phyloP scores from a whole-genome alignment of 306 rosid species.

The Astragalus membranaceus region DNA sequence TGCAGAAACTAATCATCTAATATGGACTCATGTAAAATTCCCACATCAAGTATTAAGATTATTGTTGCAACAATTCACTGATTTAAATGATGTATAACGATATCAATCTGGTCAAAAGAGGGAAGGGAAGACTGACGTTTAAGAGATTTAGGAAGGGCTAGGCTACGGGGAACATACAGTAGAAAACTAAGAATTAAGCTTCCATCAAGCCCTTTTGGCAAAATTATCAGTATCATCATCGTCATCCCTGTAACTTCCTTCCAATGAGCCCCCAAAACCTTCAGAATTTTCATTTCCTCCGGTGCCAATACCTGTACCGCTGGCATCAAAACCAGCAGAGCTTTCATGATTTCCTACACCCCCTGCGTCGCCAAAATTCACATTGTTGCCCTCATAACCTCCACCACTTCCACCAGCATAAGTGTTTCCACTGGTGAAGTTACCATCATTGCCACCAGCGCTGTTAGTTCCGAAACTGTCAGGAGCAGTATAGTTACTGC shows the following conservation, averaged over 20 bases:
- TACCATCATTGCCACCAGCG: constrained; percentile 29
- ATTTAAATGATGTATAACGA: constrained; percentile 22
- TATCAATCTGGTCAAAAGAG: constrained; percentile 21
- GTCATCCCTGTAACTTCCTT: constrained; percentile 47
- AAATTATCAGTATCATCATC: constrained; percentile 34
- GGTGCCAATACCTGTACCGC: background rate
- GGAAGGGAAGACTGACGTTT: constrained; percentile 1
- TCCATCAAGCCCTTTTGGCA: constrained; percentile 65
- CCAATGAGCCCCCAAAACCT: constrained; percentile 22
- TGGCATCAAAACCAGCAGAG: background rate
- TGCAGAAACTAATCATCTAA: background rate
- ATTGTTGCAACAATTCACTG: constrained; percentile 19
- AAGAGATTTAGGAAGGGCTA: background rate
- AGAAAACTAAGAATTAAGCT: constrained; percentile 11
- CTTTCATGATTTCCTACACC: constrained; percentile 17
- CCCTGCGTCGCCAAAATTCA: constrained; percentile 20
- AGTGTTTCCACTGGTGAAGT: constrained; percentile 26
- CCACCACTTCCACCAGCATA: constrained; percentile 22
- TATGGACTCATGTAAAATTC: background rate
- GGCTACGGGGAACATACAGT: background rate
- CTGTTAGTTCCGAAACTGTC: constrained; percentile 23
- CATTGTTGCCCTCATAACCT: constrained; percentile 21
- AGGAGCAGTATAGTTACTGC: constrained; percentile 12
- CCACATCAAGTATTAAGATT: background rate
- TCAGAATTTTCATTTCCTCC: constrained; percentile 19